Evolutionary conservation across 345 rosid genomes (phyloP).

Genomic region (Arabidopsis suecica): DNA sequence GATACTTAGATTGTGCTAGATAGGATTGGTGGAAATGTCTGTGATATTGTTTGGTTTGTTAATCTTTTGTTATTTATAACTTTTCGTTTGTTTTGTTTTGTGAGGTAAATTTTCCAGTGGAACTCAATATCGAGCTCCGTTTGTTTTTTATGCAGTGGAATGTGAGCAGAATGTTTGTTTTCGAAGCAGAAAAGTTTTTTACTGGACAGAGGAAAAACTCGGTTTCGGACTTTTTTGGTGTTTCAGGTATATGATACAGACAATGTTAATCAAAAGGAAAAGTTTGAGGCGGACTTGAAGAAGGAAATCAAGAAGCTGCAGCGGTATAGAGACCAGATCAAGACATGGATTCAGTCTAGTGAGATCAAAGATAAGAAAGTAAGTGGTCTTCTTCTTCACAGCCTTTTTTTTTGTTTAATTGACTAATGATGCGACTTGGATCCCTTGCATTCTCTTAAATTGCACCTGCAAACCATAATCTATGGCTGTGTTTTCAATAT

Average conservation of each 20-base stretch:
- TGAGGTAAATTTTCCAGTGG: constrained; percentile 35
- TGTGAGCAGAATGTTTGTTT: constrained; percentile 50
- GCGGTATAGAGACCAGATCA: constrained; percentile 97
- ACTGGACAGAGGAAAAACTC: constrained; percentile 42
- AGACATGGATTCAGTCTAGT: constrained; percentile 97
- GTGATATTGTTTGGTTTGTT: constrained; percentile 7
- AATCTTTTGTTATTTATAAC: background rate
- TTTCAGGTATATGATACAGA: constrained; percentile 94
- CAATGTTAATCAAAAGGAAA: constrained; percentile 97
- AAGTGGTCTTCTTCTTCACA: constrained; percentile 21
- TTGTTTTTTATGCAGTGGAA: constrained; percentile 51
- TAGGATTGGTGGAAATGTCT: constrained; percentile 5
- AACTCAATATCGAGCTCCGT: constrained; percentile 46
- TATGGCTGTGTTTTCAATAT: constrained; percentile 12
- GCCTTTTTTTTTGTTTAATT: background rate
- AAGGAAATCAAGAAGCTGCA: constrained; percentile 99
- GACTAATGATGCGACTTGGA: background rate
- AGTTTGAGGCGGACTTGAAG: constrained; percentile 97
- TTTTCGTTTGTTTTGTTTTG: constrained; percentile 37
- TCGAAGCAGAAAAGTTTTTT: constrained; percentile 47
- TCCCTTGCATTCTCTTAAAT: background rate
- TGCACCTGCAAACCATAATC: background rate
- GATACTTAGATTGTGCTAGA: background rate
- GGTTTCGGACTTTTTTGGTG: constrained; percentile 41
- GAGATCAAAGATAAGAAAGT: constrained; percentile 98